Conservation (phyloP, 169 alveolate genomes). For the Eimeria mitis region DNA sequence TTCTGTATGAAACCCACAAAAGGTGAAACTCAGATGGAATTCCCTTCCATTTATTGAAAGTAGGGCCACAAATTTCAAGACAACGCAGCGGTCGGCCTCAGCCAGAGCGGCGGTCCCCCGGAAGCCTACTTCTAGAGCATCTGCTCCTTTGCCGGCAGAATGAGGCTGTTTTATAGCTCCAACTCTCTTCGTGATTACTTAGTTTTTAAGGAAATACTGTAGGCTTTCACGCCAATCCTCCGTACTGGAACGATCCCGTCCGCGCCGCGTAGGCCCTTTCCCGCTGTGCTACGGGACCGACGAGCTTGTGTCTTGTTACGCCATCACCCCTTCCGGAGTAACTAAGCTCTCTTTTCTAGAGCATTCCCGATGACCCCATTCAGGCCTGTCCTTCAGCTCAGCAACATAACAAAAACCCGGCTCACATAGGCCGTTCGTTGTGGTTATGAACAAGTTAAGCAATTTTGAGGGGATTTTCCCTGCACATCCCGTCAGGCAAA, state of each 20-base stretch:
- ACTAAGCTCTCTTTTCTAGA: background rate
- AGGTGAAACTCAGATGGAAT: background rate
- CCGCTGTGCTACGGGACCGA: background rate
- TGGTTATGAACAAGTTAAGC: background rate
- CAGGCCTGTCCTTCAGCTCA: background rate
- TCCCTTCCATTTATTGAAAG: background rate
- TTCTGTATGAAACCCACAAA: background rate
- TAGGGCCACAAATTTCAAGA: background rate
- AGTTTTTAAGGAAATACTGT: background rate
- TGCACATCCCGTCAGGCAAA: background rate
- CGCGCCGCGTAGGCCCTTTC: background rate
- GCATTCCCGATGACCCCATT: background rate
- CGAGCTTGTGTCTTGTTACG: background rate
- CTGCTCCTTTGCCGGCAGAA: background rate
- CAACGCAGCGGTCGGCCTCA: conserved; percentile 31
- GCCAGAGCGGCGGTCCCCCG: conserved; percentile 47
- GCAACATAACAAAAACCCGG: background rate
- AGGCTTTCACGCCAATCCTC: background rate
- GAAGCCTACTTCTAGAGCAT: conserved; percentile 40
- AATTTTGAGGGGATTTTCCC: background rate
- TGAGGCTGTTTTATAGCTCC: background rate
- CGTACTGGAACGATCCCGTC: background rate
- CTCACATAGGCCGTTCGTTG: too few relatives aligned
- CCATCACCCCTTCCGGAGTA: background rate
- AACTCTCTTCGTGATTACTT: background rate